Evolutionary conservation across 73 alveolate species (phyloP).

Genomic region (Tetrahymena elliotti): DNA sequence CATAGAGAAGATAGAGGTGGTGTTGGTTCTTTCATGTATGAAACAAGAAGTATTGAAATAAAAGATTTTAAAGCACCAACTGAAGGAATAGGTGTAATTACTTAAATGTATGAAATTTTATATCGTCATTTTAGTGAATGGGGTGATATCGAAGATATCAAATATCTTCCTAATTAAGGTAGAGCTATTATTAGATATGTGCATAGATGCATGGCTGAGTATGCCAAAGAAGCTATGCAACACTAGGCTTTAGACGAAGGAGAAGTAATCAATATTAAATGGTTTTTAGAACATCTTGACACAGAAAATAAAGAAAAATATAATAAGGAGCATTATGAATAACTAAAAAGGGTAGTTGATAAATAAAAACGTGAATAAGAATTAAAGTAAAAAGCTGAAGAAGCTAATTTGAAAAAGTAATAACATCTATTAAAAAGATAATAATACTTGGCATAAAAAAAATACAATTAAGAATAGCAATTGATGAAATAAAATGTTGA

Average conservation of each 20-base stretch:
- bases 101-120: conserved; percentile 78
- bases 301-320: conserved; percentile 8
- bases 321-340: not conserved
- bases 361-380: not conserved
- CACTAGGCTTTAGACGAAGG: conserved; percentile 79
- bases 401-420: not conserved
- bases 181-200: conserved; percentile 85
- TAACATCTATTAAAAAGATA: not conserved
- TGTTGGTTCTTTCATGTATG: conserved; percentile 90
- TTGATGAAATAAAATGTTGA: not conserved
- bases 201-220: conserved; percentile 96
- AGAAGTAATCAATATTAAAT: conserved; percentile 84
- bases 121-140: conserved; percentile 90
- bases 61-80: conserved; percentile 76
- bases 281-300: conserved; percentile 90
- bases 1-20: conserved; percentile 94
- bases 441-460: not conserved
- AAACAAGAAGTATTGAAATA: conserved; percentile 81
- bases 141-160: conserved; percentile 97
- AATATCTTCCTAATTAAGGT: conserved; percentile 77
- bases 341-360: not conserved
- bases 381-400: not conserved
- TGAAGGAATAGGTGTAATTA: conserved; percentile 67
- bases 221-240: conserved; percentile 98
- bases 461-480: not conserved